Conservation (phyloP, 2,329 filamentous ascomycete genomes). For the Penicillium sp. region DNA sequence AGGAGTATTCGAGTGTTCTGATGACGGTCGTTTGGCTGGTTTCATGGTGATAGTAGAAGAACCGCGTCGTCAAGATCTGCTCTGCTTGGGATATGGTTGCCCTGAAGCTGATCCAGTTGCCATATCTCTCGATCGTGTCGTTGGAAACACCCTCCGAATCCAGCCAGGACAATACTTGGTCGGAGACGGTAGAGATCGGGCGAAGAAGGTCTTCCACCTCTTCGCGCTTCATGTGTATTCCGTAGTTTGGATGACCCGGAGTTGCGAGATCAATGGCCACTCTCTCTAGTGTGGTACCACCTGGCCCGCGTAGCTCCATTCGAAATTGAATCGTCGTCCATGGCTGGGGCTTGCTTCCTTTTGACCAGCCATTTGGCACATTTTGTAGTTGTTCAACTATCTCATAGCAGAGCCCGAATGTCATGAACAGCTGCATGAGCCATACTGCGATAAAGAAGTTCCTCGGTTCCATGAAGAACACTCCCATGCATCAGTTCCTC, state of each 20-base stretch:
- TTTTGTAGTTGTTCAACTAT: slow-evolving; percentile 39
- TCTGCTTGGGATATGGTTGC: slow-evolving; percentile 54
- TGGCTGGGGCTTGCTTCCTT: slow-evolving; percentile 35
- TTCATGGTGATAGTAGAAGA: slow-evolving; percentile 61
- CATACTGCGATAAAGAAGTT: slow-evolving; percentile 18
- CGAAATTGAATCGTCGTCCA: slow-evolving; percentile 55
- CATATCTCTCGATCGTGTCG: slow-evolving; percentile 56
- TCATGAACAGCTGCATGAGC: slow-evolving; percentile 10
- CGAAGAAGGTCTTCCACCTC: slow-evolving; percentile 62
- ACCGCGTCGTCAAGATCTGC: slow-evolving; percentile 62
- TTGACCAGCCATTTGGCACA: slow-evolving; percentile 45
- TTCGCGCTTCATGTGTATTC: slow-evolving; percentile 66
- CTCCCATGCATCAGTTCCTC: neutral
- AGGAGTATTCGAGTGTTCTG: slow-evolving; percentile 65
- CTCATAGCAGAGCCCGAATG: slow-evolving; percentile 21
- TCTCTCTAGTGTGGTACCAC: slow-evolving; percentile 61
- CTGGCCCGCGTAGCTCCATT: slow-evolving; percentile 58
- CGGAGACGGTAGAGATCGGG: slow-evolving; percentile 56
- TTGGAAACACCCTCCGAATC: slow-evolving; percentile 54
- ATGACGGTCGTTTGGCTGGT: slow-evolving; percentile 54
- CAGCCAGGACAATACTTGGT: slow-evolving; percentile 63
- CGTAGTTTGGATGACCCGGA: slow-evolving; percentile 64
- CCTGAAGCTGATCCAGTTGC: slow-evolving; percentile 67
- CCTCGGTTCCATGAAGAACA: slow-evolving; percentile 8
- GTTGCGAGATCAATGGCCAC: slow-evolving; percentile 66